Percentiles rank a stretch among this genome's conserved stretches.
Conservation (phyloP, 75 land plant genomes). For the Pinus tabuliformis region DNA sequence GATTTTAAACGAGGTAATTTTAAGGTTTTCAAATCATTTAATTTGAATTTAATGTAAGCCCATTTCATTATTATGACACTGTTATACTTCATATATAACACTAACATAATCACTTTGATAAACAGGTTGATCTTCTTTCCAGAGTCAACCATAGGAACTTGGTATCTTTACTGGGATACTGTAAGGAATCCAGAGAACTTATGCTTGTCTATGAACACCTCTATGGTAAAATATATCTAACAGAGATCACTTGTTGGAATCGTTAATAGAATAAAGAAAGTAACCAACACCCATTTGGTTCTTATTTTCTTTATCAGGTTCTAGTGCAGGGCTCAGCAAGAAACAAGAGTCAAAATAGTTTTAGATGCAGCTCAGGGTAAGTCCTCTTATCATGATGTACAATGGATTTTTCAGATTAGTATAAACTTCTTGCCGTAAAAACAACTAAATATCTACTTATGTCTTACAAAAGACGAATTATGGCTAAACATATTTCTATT, state of each 20-base stretch:
- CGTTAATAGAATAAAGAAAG: not conserved
- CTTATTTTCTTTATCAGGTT: not conserved
- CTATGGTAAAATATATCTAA: slow-evolving; percentile 19
- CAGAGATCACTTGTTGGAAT: not conserved
- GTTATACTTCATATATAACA: too few relatives aligned
- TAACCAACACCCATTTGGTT: not conserved
- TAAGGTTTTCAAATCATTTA: too few relatives aligned
- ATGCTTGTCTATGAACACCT: slow-evolving; percentile 55
- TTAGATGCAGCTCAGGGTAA: slow-evolving; percentile 1
- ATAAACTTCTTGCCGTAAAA: not conserved
- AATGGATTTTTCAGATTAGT: not conserved
- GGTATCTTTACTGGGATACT: slow-evolving; percentile 36
- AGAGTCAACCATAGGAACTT: slow-evolving; percentile 19
- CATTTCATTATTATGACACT: too few relatives aligned
- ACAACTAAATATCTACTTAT: too few relatives aligned
- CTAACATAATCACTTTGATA: not conserved
- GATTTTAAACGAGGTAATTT: too few relatives aligned
- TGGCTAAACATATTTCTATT: too few relatives aligned
- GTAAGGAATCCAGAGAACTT: slow-evolving; percentile 23
- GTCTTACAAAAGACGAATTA: too few relatives aligned
- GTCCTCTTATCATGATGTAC: not conserved
- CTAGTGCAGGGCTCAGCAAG: not conserved
- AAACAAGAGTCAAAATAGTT: not conserved
- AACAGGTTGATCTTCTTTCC: slow-evolving; percentile 20
- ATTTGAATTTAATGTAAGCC: too few relatives aligned